Evolutionary conservation across 2,329 filamentous ascomycete species (phyloP).

Genomic region (Penicillium sp.): DNA sequence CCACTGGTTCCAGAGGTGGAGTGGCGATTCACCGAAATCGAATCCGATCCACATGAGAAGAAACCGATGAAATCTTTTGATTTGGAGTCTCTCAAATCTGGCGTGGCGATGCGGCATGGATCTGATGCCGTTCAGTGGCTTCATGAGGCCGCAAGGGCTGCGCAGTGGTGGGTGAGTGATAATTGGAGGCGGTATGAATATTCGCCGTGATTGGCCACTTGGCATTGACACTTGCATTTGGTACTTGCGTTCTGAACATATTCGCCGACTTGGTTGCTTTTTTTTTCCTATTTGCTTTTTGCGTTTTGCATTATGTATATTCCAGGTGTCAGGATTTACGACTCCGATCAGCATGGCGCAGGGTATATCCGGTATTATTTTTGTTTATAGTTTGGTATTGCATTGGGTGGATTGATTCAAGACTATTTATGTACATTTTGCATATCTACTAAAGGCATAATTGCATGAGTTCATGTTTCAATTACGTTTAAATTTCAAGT

Average conservation of each 20-base stretch:
- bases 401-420: neutral
- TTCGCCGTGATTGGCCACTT: neutral
- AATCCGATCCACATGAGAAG: constrained; percentile 36
- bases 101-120: constrained; percentile 29
- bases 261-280: neutral
- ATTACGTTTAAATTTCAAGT: too few relatives aligned
- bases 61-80: constrained; percentile 34
- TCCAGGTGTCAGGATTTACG: constrained; percentile 1
- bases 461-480: neutral
- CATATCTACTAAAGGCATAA: neutral
- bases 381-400: neutral
- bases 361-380: constrained; percentile 5
- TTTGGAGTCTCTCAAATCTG: constrained; percentile 25
- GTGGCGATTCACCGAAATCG: constrained; percentile 38
- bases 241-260: neutral
- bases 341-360: constrained; percentile 17
- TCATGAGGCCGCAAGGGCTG: constrained; percentile 35
- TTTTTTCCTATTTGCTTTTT: neutral
- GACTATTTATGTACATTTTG: too few relatives aligned
- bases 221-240: neutral
- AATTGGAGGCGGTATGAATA: constrained; percentile 23
- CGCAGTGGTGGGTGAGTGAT: constrained; percentile 44
- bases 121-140: constrained; percentile 37
- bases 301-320: constrained; percentile 6
- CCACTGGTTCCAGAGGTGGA: constrained; percentile 72